Base-by-base conservation (phyloP, 108 stramenopile genomes). In the Cyclotella atomus region DNA sequence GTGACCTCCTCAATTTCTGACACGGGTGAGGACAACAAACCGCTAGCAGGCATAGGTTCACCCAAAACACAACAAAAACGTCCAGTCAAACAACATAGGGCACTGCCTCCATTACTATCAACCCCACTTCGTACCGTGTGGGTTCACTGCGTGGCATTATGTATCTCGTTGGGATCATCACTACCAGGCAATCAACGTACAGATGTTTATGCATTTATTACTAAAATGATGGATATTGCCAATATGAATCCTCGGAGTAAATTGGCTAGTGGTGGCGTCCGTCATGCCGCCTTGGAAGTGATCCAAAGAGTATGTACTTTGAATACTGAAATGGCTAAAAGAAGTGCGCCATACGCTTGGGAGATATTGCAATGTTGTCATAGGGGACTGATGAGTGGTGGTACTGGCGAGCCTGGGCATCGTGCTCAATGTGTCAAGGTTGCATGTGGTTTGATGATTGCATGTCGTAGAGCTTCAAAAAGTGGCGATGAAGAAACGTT, bases 81-180 rank as follows among this genome's bases (percentile, higher is more conserved):
- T 24, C 29, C 38, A 63, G 33, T 45, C 62, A 81, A 71, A 53
- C 82, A 61, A 73, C 83, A 71, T 30, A 73, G 61, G 61, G 64
- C 60, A 0, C 77, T 85, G 23, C 90, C 93, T 9, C 91, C 93
- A 21, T 73, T 94, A 57, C 64, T 90, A 30, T 89, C 88, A 3
- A 92, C 85, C 20, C 86, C 93, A 0, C 14, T 94, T 3, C 87
- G 91, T 23, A 81, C 76, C 34, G 33, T 88, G 28, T 94, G 93
- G 93, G 91, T 88, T 25, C 86, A 94, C 35, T 91, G 91, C 65
- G 87, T 92, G 1, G 84, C 90, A 23, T 70, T 91, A 33, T 94
- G 93, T 68, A 86, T 91, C 45, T 57, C 54, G 23, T 75, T 87
- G 4, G 93, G 93, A 28, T 15, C 85, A 17, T 81, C 84, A 19